phyloP scores from a whole-genome alignment of 257 asterid species.

The Solanum virginianum region DNA sequence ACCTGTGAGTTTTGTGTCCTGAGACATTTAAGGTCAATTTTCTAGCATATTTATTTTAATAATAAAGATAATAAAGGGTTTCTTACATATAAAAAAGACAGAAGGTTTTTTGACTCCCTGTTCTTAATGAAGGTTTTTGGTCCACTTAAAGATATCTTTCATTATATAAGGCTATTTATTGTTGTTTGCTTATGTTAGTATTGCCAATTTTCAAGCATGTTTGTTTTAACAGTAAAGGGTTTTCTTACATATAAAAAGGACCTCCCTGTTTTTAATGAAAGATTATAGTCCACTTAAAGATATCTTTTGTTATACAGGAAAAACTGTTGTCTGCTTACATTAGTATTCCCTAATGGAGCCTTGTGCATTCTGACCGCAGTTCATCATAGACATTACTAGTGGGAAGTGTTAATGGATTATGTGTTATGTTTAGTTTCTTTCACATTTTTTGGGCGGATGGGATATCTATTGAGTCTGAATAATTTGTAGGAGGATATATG shows the following conservation, averaged over 20 bases:
- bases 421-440: neutral
- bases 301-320: neutral
- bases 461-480: neutral
- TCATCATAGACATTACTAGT: neutral
- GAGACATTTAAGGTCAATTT: neutral
- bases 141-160: neutral
- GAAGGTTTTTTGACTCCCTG: neutral
- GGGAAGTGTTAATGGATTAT: conserved; percentile 4
- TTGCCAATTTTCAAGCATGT: neutral
- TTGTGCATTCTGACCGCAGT: neutral
- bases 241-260: neutral
- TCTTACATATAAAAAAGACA: neutral
- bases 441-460: neutral
- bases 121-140: neutral
- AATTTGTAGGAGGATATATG: neutral
- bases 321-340: neutral
- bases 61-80: neutral
- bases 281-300: neutral
- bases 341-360: neutral
- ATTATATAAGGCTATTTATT: neutral
- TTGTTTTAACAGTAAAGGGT: neutral
- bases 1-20: conserved; percentile 54
- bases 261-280: neutral
- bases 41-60: neutral
- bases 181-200: neutral